These are phyloP conservation scores for Rhodamnia argentea DNA, from an alignment of 345 rosid genomes.

Conservation along the genomic window DNA sequence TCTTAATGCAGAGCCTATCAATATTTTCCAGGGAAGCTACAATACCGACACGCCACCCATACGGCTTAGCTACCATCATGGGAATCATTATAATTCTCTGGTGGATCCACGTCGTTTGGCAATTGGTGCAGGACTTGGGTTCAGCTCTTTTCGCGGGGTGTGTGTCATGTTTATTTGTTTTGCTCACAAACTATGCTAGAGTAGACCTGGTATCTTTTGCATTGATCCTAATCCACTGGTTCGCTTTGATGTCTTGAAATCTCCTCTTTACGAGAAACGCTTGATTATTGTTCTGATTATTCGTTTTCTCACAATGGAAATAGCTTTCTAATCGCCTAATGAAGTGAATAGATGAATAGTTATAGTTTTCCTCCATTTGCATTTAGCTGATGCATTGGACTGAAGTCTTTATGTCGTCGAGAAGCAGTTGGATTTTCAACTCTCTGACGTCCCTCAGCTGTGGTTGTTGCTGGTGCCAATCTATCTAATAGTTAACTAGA, in stretches of 20 bases:
- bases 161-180: constrained; percentile 2
- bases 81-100: constrained; percentile 96
- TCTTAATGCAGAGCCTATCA: constrained; percentile 66
- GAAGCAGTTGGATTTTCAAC: not conserved
- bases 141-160: constrained; percentile 91
- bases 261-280: not conserved
- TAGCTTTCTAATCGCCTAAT: not conserved
- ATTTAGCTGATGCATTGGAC: not conserved
- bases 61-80: constrained; percentile 84
- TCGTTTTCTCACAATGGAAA: not conserved
- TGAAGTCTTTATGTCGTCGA: not conserved
- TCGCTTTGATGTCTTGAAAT: not conserved
- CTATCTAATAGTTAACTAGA: not conserved
- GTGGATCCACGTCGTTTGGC: constrained; percentile 82
- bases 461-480: not conserved
- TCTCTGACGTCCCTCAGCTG: not conserved
- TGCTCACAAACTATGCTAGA: not conserved
- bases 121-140: constrained; percentile 96
- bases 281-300: not conserved
- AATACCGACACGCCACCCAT: constrained; percentile 85
- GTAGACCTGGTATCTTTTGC: not conserved
- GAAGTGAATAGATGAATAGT: not conserved
- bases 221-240: not conserved
- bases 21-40: constrained; percentile 92
- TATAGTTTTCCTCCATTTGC: not conserved